Conservation (phyloP, 305 asterid genomes). For the Caryopteris hybrid region DNA sequence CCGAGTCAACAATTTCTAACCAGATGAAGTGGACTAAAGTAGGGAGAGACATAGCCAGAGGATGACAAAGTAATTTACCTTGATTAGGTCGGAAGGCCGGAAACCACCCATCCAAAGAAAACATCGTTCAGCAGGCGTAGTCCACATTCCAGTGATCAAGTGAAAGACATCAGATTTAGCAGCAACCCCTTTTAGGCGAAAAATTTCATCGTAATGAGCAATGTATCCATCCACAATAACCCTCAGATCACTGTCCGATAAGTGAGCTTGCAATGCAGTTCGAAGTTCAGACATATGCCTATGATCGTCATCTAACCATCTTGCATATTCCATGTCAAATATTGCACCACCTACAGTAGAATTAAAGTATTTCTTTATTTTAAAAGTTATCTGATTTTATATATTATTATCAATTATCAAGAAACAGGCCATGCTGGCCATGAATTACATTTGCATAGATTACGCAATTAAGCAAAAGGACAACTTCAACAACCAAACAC, state of each 20-base stretch:
- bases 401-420: not conserved
- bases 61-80: too few relatives aligned
- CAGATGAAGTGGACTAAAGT: not conserved
- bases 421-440: conserved; percentile 12
- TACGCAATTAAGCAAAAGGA: conserved; percentile 13
- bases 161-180: conserved; percentile 87
- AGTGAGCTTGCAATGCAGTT: conserved; percentile 69
- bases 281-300: conserved; percentile 78
- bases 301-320: conserved; percentile 92
- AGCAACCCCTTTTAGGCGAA: conserved; percentile 67
- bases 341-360: conserved; percentile 60
- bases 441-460: not conserved
- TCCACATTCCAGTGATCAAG: conserved; percentile 89
- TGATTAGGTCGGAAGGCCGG: conserved; percentile 86
- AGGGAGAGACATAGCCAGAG: too few relatives aligned
- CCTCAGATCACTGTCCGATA: conserved; percentile 69
- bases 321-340: conserved; percentile 88
- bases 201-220: conserved; percentile 72
- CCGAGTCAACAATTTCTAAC: not conserved
- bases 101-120: conserved; percentile 98
- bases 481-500: conserved; percentile 15
- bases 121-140: conserved; percentile 83
- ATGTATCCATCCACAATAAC: conserved; percentile 67
- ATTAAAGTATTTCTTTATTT: not conserved
- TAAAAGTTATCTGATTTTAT: too few relatives aligned